These are phyloP conservation scores for Acanthamoeba culbertsoni DNA, from an alignment of 208 protist species.

Conservation along the genomic window DNA sequence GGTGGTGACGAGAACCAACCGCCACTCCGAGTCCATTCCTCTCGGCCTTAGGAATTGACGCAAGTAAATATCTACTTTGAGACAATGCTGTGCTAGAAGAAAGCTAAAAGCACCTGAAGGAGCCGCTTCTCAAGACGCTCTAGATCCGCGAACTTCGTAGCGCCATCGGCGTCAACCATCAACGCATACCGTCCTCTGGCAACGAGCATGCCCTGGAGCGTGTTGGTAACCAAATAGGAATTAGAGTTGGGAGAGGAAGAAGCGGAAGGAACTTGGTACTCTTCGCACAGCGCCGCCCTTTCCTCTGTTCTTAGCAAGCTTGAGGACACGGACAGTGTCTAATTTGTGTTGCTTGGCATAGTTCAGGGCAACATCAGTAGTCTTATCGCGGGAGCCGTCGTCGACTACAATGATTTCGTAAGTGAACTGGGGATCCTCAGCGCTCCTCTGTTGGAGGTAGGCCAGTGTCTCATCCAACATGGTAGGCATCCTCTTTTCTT, in stretches of 20 bases:
- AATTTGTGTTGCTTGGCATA: slow-evolving; percentile 63
- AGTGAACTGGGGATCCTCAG: slow-evolving; percentile 73
- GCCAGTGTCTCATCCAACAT: slow-evolving; percentile 81
- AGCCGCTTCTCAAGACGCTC: slow-evolving; percentile 53
- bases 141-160: slow-evolving; percentile 82
- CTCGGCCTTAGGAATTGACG: slow-evolving; percentile 51
- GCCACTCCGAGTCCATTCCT: slow-evolving; percentile 66
- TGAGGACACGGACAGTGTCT: slow-evolving; percentile 71
- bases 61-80: slow-evolving; percentile 19
- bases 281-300: slow-evolving; percentile 82
- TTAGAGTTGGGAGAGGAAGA: not conserved
- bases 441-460: slow-evolving; percentile 65
- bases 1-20: slow-evolving; percentile 78
- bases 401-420: slow-evolving; percentile 84
- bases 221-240: not conserved
- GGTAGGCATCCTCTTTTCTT: slow-evolving; percentile 70
- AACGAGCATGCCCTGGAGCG: slow-evolving; percentile 77
- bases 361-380: slow-evolving; percentile 56
- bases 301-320: slow-evolving; percentile 78
- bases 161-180: slow-evolving; percentile 87
- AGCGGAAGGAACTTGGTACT: slow-evolving; percentile 47
- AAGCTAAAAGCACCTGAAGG: not conserved
- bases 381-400: slow-evolving; percentile 80
- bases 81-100: not conserved
- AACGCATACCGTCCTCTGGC: slow-evolving; percentile 78